A percentile compares a stretch with the other conserved stretches of the same genome.
Conservation (phyloP, 164 flowering plant genomes). For the Magnolia officinalis region DNA sequence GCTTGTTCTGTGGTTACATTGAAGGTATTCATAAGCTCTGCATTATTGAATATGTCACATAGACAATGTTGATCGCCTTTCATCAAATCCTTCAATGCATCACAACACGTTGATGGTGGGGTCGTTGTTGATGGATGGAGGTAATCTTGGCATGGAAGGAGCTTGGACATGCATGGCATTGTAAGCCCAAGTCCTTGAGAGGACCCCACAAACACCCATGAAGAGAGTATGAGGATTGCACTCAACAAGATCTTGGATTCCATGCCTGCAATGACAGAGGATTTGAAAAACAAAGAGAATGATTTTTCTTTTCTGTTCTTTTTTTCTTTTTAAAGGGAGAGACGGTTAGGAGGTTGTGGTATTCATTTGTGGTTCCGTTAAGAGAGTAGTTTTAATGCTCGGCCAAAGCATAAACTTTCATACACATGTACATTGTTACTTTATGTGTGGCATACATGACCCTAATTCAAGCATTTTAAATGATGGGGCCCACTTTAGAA, state of each 20-base stretch:
- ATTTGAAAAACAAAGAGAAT: not conserved
- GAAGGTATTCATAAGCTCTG: slow-evolving; percentile 20
- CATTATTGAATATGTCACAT: slow-evolving; percentile 34
- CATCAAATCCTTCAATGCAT: slow-evolving; percentile 33
- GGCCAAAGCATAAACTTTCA: too few species aligned
- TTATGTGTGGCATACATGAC: too few species aligned
- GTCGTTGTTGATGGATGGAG: slow-evolving; percentile 13
- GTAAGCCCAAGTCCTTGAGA: not conserved
- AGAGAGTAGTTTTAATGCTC: too few species aligned
- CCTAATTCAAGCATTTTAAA: too few species aligned
- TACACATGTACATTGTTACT: too few species aligned
- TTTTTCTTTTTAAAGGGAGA: not conserved
- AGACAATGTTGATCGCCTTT: slow-evolving; percentile 27
- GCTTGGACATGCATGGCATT: slow-evolving; percentile 32
- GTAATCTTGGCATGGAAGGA: slow-evolving; percentile 43
- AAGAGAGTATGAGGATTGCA: slow-evolving; percentile 6
- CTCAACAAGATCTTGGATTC: slow-evolving; percentile 2
- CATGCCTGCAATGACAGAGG: not conserved
- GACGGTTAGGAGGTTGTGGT: not conserved
- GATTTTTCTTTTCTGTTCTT: not conserved
- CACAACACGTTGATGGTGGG: slow-evolving; percentile 39
- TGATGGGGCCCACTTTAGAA: too few species aligned
- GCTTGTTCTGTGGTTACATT: slow-evolving; percentile 32
- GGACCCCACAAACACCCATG: slow-evolving; percentile 10
- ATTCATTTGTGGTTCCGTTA: not conserved